phyloP scores from a whole-genome alignment of 169 alveolate species.

The Plasmodium berghei region DNA sequence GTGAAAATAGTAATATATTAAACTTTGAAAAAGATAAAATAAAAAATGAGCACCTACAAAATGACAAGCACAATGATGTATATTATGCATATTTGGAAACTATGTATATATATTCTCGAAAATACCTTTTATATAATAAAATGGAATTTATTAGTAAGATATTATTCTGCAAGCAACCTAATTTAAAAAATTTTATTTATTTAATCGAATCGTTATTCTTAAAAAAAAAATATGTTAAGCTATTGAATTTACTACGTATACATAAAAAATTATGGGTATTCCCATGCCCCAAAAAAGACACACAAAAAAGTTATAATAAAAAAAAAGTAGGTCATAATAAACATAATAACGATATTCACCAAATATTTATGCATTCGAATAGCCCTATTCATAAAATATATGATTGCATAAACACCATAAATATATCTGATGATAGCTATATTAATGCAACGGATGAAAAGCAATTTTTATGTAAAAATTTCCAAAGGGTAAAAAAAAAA shows the following conservation, averaged over 20 bases:
- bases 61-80: background rate
- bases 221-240: conserved; percentile 34
- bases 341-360: background rate
- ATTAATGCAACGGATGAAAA: background rate
- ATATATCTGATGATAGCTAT: background rate
- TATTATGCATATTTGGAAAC: conserved; percentile 31
- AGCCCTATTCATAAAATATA: too few species aligned
- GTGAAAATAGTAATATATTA: too few species aligned
- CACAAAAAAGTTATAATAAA: conserved; percentile 3
- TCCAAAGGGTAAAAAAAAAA: background rate
- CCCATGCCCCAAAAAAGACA: conserved; percentile 5
- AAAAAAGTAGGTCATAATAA: background rate
- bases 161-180: conserved; percentile 28
- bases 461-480: background rate
- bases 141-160: conserved; percentile 59
- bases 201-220: conserved; percentile 57
- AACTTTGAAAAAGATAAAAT: too few species aligned
- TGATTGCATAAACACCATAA: background rate
- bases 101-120: conserved; percentile 35
- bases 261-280: conserved; percentile 33
- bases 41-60: too few species aligned
- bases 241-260: conserved; percentile 13
- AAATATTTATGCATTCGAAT: background rate
- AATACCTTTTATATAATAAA: conserved; percentile 48
- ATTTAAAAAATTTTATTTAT: conserved; percentile 41